A percentile compares a stretch with the other conserved stretches of the same genome.
Conservation (phyloP, 345 rosid genomes). For the Viola odorata region DNA sequence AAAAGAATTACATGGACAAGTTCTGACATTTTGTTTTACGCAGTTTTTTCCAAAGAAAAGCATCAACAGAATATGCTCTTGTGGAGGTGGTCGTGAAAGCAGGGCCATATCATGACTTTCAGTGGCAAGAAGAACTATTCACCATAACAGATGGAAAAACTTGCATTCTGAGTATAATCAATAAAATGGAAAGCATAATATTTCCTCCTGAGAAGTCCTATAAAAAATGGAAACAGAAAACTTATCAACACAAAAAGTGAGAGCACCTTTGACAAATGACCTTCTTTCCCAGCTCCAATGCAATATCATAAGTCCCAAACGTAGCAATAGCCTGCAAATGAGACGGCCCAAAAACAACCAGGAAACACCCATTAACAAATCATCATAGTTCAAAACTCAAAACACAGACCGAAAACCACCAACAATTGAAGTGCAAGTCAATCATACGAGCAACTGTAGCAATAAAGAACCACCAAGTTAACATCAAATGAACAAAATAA, state of each 20-base stretch:
- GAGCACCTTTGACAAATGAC: conserved; percentile 79
- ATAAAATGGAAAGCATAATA: neutral
- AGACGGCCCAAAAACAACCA: neutral
- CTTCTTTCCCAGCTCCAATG: conserved; percentile 86
- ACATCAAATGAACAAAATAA: neutral
- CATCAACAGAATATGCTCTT: too few species aligned
- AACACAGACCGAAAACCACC: neutral
- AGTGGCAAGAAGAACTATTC: neutral
- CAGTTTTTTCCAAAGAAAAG: neutral
- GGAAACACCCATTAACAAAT: neutral
- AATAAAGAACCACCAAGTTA: neutral
- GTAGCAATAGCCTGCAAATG: conserved; percentile 67
- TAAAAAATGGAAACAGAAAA: neutral
- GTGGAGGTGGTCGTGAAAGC: too few species aligned
- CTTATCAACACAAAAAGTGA: neutral
- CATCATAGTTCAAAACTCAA: neutral
- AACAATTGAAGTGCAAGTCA: neutral
- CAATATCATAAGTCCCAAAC: conserved; percentile 85
- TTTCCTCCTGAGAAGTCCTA: neutral
- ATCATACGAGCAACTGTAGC: neutral
- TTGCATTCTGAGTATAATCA: neutral
- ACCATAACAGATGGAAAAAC: neutral
- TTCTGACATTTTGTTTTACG: neutral
- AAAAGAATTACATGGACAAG: neutral
- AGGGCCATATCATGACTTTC: too few species aligned